Base-by-base conservation (phyloP, 257 asterid species). In the Capsicum chinense region DNA sequence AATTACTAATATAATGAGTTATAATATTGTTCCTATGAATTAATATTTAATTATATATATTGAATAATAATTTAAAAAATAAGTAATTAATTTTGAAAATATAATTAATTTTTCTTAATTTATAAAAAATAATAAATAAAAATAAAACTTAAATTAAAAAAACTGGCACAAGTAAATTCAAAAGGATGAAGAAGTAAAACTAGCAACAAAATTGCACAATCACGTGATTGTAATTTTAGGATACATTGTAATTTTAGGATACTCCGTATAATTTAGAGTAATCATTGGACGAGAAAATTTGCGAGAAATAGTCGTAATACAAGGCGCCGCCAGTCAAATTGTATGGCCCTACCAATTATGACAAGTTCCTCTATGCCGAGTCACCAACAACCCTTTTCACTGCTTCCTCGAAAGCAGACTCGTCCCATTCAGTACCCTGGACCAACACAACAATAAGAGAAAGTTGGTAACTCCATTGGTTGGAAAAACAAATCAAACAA, bases 311-410 rank as follows among this genome's bases (percentile, higher is more conserved):
- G 81, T 76, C 63, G 58, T 76, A 76, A 52, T 76, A 21, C 81
- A 12, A 76, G 81, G 63, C 81, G 81, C 63, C 81, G 81, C 63
- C 81, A 13, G 81, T 76, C 81, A 76, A 50, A 50, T 74, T 74
- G 50, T 33, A 6, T 74, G 80, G 80, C 3, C 80, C 80, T 12
- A 74, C 44, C 80, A 74, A 74, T 19, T 50, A 50, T 19, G 80
- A 50, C 62, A 76, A 42, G 9, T 70, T 70, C 79, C 13, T 14
- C 83, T 80, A 80, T 80, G 68, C 57, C 71, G 39, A 81, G 78
- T 81, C 84, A 81, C 14, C 84, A 81, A 81, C 78, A 21, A 71
- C 82, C 74, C 85, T 83, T 71, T 79, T 73, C 82, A 73, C 82
- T 56, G 74, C 85, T 83, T 83, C 85, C 80, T 70, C 56, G 85